Evolutionary conservation across 176 grass and related monocot genomes (phyloP), one percentile per base, ranked within the genome.

Genomic region (Luzula sylvatica): DNA sequence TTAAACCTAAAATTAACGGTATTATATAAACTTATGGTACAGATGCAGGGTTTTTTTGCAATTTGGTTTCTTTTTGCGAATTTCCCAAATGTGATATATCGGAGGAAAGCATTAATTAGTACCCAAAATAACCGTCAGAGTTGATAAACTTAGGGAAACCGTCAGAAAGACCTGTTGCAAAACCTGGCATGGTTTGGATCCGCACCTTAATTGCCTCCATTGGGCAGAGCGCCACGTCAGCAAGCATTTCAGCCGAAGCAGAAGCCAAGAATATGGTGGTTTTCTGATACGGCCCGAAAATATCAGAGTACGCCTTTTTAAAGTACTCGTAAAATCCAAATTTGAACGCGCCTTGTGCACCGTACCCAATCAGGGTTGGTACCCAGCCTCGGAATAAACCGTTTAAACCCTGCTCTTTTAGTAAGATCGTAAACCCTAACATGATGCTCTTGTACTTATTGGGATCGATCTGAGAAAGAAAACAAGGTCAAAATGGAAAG

Each of bases 311-410:
- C 20, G 64, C 62, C 54, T 76, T 95, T 71, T 86, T 95, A 54
- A 95, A 88, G 67, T 85, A 82, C 61, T 95, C 90, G 16, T 95
- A 95, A 46, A 88, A 83, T 50, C 90, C 90, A 70, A 79, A 95
- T 65, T 95, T 95, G 77, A 69, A 86, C 25, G 73, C 80, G 12
- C 90, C 90, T 48, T 88, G 90, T 38, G 79, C 52, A 18, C 90
- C 78, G 46, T 95, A 95, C 38, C 90, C 83, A 55, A 88, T 75
- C 43, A 88, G 58, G 4, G 90, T 95, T 39, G 84, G 80, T 54
- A 79, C 69, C 90, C 90, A 95, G 46, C 90, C 90, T 46, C 23
- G 84, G 83, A 88, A 95, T 43, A 95, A 75, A 20, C 83, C 75
- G 52, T 81, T 52, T 2, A 82, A 32, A 12, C 90, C 90, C 67